These are phyloP conservation scores for Umbellularia californica DNA, from an alignment of 164 flowering plant species.

Conservation along the genomic window DNA sequence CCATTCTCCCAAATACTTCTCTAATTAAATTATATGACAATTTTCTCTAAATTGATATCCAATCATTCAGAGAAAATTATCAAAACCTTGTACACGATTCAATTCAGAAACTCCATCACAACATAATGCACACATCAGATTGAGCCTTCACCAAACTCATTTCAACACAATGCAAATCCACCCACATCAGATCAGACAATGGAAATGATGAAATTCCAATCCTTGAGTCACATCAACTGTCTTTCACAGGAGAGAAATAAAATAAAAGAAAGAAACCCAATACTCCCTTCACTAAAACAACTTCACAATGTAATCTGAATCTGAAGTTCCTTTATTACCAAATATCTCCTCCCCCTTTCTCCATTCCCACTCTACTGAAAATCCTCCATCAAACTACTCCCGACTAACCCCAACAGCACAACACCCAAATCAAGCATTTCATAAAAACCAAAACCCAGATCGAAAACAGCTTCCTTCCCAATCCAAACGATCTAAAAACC, in stretches of 20 bases:
- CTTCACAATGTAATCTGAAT: background rate
- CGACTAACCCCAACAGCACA: background rate
- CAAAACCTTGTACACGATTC: background rate
- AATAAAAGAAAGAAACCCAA: background rate
- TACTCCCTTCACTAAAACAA: background rate
- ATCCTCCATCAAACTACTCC: constrained; percentile 1
- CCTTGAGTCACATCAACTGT: background rate
- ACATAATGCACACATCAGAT: background rate
- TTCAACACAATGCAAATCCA: background rate
- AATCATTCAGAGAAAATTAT: background rate
- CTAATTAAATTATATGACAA: background rate
- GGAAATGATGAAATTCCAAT: background rate
- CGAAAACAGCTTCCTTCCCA: background rate
- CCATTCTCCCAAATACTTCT: background rate
- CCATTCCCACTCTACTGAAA: background rate
- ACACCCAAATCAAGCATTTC: background rate
- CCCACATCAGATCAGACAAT: background rate
- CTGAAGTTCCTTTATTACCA: background rate
- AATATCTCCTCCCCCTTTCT: background rate
- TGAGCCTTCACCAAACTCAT: background rate
- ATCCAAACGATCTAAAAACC: background rate
- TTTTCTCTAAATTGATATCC: background rate
- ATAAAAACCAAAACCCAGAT: constrained; percentile 7
- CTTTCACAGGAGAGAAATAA: background rate
- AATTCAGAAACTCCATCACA: constrained; percentile 1